A percentile compares a stretch with the other conserved stretches of the same genome.
Evolutionary conservation across 1,139 yeast genomes (phyloP).

Genomic region (Hyphopichia burtonii): DNA sequence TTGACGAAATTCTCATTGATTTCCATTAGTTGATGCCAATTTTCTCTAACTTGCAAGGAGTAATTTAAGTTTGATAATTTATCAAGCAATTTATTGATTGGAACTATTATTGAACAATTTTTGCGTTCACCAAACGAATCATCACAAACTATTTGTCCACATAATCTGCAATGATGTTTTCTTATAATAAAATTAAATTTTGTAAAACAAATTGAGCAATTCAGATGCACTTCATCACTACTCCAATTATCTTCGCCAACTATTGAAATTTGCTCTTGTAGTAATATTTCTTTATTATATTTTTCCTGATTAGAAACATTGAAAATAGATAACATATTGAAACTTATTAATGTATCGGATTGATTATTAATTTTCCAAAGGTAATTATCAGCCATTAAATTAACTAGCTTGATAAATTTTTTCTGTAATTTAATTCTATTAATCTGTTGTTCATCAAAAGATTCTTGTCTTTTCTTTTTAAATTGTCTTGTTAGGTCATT

Average conservation of each 20-base stretch:
- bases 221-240: conserved; percentile 45
- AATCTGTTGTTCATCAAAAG: conserved; percentile 44
- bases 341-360: background rate
- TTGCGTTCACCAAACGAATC: conserved; percentile 39
- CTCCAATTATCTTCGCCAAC: conserved; percentile 62
- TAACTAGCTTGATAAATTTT: conserved; percentile 51
- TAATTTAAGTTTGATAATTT: conserved; percentile 39
- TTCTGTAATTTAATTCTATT: conserved; percentile 60
- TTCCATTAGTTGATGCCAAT: conserved; percentile 14
- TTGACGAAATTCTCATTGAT: conserved; percentile 10
- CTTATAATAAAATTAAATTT: conserved; percentile 59
- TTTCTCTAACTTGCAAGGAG: conserved; percentile 24
- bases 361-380: conserved; percentile 13
- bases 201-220: conserved; percentile 66
- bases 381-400: conserved; percentile 19
- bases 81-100: conserved; percentile 49
- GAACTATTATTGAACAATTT: conserved; percentile 71
- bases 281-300: conserved; percentile 3
- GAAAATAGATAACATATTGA: conserved; percentile 3
- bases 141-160: conserved; percentile 84
- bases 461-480: conserved; percentile 33
- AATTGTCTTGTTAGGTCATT: conserved; percentile 51
- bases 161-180: conserved; percentile 85
- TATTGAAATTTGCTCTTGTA: conserved; percentile 29
- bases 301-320: background rate